These are phyloP conservation scores for Purpureocillium lavendulum DNA, from an alignment of 2,329 filamentous ascomycete species.

Conservation along the genomic window DNA sequence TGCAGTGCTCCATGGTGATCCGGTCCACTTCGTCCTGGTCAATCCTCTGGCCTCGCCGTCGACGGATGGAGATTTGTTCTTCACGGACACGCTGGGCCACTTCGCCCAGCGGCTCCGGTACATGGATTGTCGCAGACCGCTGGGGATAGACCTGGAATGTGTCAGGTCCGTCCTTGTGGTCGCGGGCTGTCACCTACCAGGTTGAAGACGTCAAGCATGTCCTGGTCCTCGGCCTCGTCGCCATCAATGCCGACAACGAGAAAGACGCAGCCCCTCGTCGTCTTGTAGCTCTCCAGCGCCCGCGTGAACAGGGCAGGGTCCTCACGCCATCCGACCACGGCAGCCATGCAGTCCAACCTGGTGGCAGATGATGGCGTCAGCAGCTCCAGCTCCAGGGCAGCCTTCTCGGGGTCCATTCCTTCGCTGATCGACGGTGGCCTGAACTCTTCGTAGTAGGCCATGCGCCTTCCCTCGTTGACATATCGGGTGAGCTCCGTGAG, in stretches of 20 bases:
- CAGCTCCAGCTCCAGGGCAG: conserved; percentile 2
- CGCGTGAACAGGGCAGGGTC: conserved; percentile 13
- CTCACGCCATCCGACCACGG: conserved; percentile 16
- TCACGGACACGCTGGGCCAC: conserved; percentile 10
- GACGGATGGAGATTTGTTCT: conserved; percentile 8
- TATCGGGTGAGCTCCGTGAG: conserved; percentile 14
- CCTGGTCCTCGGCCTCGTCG: conserved; percentile 12
- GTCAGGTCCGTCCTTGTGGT: not conserved
- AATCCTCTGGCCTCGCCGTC: conserved; percentile 6
- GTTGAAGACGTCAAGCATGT: conserved; percentile 16
- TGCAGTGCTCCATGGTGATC: conserved; percentile 12
- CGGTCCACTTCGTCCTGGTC: conserved; percentile 9
- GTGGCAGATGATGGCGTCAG: conserved; percentile 1
- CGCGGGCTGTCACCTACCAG: no score
- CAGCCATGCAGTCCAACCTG: conserved; percentile 12
- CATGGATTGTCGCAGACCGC: conserved; percentile 10
- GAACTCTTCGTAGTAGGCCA: conserved; percentile 8
- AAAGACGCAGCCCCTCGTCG: conserved; percentile 9
- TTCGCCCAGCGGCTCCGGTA: conserved; percentile 13
- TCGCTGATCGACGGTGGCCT: not conserved
- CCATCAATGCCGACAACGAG: conserved; percentile 15
- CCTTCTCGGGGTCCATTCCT: conserved; percentile 4
- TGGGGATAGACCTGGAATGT: conserved; percentile 11
- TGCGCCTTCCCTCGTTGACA: conserved; percentile 12
- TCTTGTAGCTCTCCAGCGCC: conserved; percentile 14